Conservation (phyloP, 139 green algal genomes). For the Spirogloea muscicola region DNA sequence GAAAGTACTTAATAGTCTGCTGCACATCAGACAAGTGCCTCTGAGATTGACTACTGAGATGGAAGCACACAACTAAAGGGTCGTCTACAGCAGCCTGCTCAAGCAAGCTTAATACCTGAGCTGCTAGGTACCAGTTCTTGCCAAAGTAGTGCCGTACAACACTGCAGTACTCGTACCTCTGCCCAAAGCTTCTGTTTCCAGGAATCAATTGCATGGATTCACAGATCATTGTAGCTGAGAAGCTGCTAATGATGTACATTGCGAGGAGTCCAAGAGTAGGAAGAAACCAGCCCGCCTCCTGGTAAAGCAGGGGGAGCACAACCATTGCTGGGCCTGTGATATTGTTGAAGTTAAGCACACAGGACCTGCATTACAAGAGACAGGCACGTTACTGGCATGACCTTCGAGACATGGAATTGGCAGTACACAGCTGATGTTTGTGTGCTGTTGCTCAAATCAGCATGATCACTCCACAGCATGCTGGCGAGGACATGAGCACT, state of each 20-base stretch:
- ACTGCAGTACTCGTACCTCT: conserved; percentile 35
- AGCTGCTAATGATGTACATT: conserved; percentile 14
- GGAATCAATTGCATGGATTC: conserved; percentile 34
- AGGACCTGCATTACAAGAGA: conserved; percentile 10
- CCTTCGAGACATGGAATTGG: too few relatives aligned
- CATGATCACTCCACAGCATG: too few relatives aligned
- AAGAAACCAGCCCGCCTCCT: conserved; percentile 30
- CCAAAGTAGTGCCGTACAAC: conserved; percentile 38
- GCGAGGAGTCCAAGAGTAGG: conserved; percentile 14
- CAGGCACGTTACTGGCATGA: too few relatives aligned
- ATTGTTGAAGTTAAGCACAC: conserved; percentile 37
- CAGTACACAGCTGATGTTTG: too few relatives aligned
- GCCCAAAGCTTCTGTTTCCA: conserved; percentile 22
- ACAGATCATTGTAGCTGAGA: conserved; percentile 33
- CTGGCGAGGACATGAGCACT: too few relatives aligned
- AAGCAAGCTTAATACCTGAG: not conserved
- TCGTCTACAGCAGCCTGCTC: not conserved
- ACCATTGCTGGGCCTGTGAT: conserved; percentile 28
- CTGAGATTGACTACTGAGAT: not conserved
- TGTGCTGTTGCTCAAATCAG: too few relatives aligned
- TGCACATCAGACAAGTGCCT: not conserved
- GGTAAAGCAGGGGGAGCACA: conserved; percentile 26
- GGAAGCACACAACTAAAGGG: not conserved
- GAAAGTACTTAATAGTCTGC: too few relatives aligned
- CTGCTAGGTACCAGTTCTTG: conserved; percentile 16